Base-by-base conservation (phyloP, 2,329 filamentous ascomycete genomes). In the Trichoderma endophyticum region DNA sequence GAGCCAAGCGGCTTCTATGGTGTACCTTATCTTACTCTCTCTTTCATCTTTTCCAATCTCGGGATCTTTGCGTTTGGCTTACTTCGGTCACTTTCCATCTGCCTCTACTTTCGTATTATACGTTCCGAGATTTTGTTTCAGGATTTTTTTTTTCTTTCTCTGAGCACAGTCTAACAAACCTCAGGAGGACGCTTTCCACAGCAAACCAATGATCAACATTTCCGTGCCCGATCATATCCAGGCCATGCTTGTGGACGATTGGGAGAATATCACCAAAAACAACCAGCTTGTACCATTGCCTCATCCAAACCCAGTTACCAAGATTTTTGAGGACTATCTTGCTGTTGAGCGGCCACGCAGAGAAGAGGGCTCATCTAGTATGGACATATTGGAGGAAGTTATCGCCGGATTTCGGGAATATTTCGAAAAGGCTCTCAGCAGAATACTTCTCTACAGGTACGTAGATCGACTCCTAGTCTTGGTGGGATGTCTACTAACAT, bases 191-290 rank as follows among this genome's bases (percentile, higher is more conserved):
- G 85, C 88, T 5, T 99, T 97, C 80, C 90, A 94, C 78, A 87
- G 88, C 74, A 91, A 94, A 72, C 95, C 95, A 24, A 93, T 94
- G 21, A 92, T 99, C 77, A 93, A 94, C 77, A 88, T 99, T 56
- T 87, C 91, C 64, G 90, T 98, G 75, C 94, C 96, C 0, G 96
- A 98, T 79, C 90, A 92, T 75, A 87, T 99, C 75, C 98, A 98
- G 84, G 93, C 93, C 18, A 88, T 97, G 74, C 89, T 99, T 3
- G 96, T 99, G 26, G 96, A 99, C 80, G 96, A 99, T 81, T 99
- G 96, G 96, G 96, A 99, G 82, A 97, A 98, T 77, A 91, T 99
- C 73, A 99, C 96, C 71, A 98, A 98, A 84, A 96, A 97, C 79
- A 90, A 94, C 76, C 93, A 95, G 79, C 90, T 98, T 4, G 93